phyloP scores from a whole-genome alignment of 1,284 basidiomycete genomes.

The Boletellus deceptivus region DNA sequence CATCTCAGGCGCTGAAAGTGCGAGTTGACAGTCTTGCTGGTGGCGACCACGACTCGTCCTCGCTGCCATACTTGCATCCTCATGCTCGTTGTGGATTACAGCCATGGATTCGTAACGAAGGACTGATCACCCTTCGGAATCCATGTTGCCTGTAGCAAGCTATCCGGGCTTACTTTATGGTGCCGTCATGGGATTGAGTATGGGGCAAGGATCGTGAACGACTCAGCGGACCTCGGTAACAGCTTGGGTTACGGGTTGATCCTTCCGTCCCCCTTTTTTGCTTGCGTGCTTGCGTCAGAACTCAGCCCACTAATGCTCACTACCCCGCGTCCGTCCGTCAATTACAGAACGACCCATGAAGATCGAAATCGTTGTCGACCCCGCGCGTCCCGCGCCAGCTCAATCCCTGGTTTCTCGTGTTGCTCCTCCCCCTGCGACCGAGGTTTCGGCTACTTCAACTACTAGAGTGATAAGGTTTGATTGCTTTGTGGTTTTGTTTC shows the following conservation, averaged over 20 bases:
- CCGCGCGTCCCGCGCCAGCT: conserved; percentile 63
- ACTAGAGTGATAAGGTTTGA: conserved; percentile 46
- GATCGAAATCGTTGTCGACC: conserved; percentile 96
- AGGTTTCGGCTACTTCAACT: conserved; percentile 25
- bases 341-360: conserved; percentile 92
- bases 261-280: conserved; percentile 39
- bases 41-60: conserved; percentile 35
- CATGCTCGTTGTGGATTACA: conserved; percentile 24
- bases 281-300: conserved; percentile 46
- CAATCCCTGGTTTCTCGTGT: conserved; percentile 68
- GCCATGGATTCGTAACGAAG: conserved; percentile 24
- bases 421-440: conserved; percentile 50
- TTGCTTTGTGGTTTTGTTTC: neutral
- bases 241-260: conserved; percentile 34
- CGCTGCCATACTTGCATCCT: conserved; percentile 19
- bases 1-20: conserved; percentile 29
- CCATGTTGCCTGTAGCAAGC: conserved; percentile 26
- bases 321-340: conserved; percentile 37
- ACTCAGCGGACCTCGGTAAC: conserved; percentile 40
- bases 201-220: conserved; percentile 36
- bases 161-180: conserved; percentile 26
- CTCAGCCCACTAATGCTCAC: conserved; percentile 62
- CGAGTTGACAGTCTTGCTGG: conserved; percentile 32
- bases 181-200: conserved; percentile 34
- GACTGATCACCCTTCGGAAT: conserved; percentile 32